A percentile compares a stretch with the other conserved stretches of the same genome.
These are phyloP conservation scores for Arthrobotrys megalospora DNA, from an alignment of 2,329 filamentous ascomycete species.

Conservation along the genomic window DNA sequence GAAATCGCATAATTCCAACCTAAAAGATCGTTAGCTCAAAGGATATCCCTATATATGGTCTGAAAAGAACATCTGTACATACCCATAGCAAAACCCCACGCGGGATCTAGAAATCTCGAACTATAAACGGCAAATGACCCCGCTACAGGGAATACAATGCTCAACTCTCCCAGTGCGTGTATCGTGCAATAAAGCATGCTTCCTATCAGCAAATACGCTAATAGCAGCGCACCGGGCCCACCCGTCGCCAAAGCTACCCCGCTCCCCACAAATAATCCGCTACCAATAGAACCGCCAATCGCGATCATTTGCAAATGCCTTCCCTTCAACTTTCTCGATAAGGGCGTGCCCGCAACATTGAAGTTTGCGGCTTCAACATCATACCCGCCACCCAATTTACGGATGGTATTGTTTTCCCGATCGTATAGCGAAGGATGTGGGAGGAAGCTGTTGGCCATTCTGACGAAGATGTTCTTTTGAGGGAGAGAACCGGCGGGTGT, in stretches of 20 bases:
- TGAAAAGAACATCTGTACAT: background rate
- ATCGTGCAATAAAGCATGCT: constrained; percentile 92
- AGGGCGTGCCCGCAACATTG: constrained; percentile 72
- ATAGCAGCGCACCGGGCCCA: constrained; percentile 82
- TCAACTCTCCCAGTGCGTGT: constrained; percentile 91
- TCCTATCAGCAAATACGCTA: constrained; percentile 85
- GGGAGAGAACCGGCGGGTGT: constrained; percentile 6
- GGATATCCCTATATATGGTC: background rate
- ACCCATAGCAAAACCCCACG: constrained; percentile 95
- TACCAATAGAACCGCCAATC: constrained; percentile 91
- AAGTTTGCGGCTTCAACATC: constrained; percentile 63
- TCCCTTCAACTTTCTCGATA: constrained; percentile 83
- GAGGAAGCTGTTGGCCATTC: constrained; percentile 48
- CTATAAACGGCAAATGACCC: constrained; percentile 94
- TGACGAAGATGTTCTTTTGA: constrained; percentile 14
- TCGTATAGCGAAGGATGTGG: constrained; percentile 52
- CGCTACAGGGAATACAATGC: constrained; percentile 89
- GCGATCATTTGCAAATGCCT: constrained; percentile 98
- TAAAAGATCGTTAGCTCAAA: constrained; percentile 8
- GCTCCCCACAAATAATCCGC: constrained; percentile 88
- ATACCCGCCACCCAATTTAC: constrained; percentile 46
- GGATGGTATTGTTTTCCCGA: constrained; percentile 31
- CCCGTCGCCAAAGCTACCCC: constrained; percentile 79
- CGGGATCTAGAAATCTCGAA: constrained; percentile 90
- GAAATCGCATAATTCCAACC: constrained; percentile 80